A percentile compares a stretch with the other conserved stretches of the same genome.
Conservation (phyloP, 495 filamentous ascomycete genomes). For the Hypomontagnella monticulosa region DNA sequence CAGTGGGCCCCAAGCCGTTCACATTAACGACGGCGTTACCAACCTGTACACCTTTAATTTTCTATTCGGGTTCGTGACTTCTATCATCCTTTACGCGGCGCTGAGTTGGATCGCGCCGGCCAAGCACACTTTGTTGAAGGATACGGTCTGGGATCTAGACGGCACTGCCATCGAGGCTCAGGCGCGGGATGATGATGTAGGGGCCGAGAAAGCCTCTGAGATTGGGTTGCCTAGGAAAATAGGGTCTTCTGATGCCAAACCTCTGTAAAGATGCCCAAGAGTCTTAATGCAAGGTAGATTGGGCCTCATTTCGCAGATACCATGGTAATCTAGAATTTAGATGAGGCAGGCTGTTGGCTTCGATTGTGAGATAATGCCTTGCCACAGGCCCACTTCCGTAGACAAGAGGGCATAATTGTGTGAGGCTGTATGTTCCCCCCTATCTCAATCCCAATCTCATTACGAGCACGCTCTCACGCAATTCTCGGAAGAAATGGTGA, state of each 20-base stretch:
- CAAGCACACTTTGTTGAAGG: conserved; percentile 42
- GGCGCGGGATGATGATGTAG: conserved; percentile 21
- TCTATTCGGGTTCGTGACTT: conserved; percentile 60
- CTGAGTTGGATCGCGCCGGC: conserved; percentile 48
- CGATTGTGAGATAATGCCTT: no score
- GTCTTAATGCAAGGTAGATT: no score
- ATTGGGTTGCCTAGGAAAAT: conserved; percentile 3
- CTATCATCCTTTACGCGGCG: conserved; percentile 50
- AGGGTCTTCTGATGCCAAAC: neutral
- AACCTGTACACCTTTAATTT: conserved; percentile 62
- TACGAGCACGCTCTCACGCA: no score
- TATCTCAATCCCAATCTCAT: no score
- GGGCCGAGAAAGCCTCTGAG: conserved; percentile 17
- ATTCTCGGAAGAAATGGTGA: no score
- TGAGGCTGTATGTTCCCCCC: no score
- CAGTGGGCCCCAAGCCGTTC: conserved; percentile 47
- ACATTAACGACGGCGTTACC: conserved; percentile 47
- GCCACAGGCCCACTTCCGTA: neutral
- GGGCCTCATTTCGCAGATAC: no score
- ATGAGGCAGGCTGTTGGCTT: no score
- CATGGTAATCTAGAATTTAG: no score
- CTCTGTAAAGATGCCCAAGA: neutral
- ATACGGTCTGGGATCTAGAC: conserved; percentile 49
- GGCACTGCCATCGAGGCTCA: conserved; percentile 33
- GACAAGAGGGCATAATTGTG: neutral